Evolutionary conservation across 805 yeast species (phyloP), one percentile per base, ranked within the genome.

Genomic region (Wickerhamomyces mucosus): DNA sequence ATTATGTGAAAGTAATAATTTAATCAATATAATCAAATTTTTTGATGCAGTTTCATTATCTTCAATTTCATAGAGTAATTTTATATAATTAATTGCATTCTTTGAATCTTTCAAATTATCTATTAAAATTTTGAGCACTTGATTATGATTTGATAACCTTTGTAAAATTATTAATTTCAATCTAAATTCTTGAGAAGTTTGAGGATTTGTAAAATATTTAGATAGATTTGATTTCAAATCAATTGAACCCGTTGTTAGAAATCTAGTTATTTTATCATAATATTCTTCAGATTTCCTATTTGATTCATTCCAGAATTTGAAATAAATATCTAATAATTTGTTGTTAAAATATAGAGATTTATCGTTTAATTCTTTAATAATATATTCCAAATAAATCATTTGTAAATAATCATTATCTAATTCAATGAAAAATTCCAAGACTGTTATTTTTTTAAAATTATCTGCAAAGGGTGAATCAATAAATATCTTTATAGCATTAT

Each of bases 391-490:
- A 47, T 79, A 86, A 26, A 52, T 47, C 6, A 63, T 38, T 7
- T 67, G 56, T 19, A 67, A 35, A 6, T 35, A 29, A 3, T 25
- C 24, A 13, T 53, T 48, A 13, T 55, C 46, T 8, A 18, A 17
- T 1, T 45, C 33, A 7, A 53, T 38, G n/a, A 82, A 51, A 45
- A 59, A 78, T 2, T 69, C 65, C 29, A 77, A 57, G 0, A 85
- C 75, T 40, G 64, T 57, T 16, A 55, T 39, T 29, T 67, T 65
- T 39, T 81, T 69, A 32, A 78, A 66, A 11, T 71, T 58, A 36
- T 73, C 77, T 36, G 81, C 67, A 40, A 72, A 73, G 10, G 68
- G 64, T 0, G 80, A 61, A 32, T 78, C 79, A 35, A 83, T 63
- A 41, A 86, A 86, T 1, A 89, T 61, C 15, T 54, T 38, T 34